Evolutionary conservation across 495 filamentous ascomycete species (phyloP), one percentile per base, ranked within the genome.

Genomic region (Zalerion maritima): DNA sequence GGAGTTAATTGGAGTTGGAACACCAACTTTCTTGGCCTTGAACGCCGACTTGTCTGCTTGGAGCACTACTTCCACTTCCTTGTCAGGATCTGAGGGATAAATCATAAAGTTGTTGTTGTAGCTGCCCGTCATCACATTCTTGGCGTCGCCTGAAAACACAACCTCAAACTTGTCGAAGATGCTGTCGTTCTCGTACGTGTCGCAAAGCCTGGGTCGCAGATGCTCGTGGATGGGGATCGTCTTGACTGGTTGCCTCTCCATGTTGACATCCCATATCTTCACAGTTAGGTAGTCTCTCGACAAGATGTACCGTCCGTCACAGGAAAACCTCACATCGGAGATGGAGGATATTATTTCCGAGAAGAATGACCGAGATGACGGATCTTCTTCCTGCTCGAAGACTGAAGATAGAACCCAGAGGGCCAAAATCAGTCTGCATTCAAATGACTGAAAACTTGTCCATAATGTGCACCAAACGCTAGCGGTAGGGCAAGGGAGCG

Each of bases 71-170:
- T 97, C 89, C 4, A 87, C 86, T 46, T 97, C 91, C 57, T 87
- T 86, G 37, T 83, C 78, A 4, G 84, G 81, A 42, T 94, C 86
- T 18, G 86, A 89, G 1, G 89, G 89, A 56, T 97, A 97, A 43
- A 97, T 97, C 89, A 97, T 97, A 66, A 97, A 97, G 60, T 97
- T 97, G 60, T 97, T 97, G 71, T 97, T 97, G 65, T 97, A 97
- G 50, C 82, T 92, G 41, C 89, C 89, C 4, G 89, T 97, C 89
- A 97, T 97, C 35, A 96, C 89, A 46, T 97, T 94, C 63, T 91
- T 87, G 6, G 84, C 84, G 53, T 96, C 89, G 10, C 89, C 89
- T 3, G 87, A 94, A 57, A 97, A 96, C 21, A 96, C 91, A 33
- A 97, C 89, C 58, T 97, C 89, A 40, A 97, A 97, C 54, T 97